Conservation (phyloP, 164 flowering plant species). For the Pachysandra terminalis region DNA sequence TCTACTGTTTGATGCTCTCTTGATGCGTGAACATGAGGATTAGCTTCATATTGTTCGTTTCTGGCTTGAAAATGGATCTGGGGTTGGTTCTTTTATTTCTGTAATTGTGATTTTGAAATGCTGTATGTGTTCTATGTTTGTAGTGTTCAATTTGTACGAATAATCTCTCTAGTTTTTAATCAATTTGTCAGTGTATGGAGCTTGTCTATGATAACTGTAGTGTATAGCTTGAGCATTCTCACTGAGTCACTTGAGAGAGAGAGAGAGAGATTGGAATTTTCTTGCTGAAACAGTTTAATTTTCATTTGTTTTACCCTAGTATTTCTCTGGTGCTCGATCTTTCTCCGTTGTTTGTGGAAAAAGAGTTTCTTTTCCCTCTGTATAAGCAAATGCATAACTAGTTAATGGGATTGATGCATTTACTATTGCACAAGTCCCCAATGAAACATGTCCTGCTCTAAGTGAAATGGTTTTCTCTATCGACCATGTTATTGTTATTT, state of each 20-base stretch:
- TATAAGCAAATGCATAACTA: conserved; percentile 2
- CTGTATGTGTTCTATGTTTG: background rate
- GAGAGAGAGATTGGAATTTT: background rate
- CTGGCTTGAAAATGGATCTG: background rate
- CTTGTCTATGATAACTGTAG: background rate
- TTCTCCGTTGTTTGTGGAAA: background rate
- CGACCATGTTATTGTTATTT: background rate
- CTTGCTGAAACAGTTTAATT: background rate
- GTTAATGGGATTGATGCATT: no score
- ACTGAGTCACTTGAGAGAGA: background rate
- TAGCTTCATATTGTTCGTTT: background rate
- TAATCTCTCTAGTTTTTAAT: background rate
- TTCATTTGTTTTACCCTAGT: background rate
- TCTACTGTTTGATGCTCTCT: conserved; percentile 7
- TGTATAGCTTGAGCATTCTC: conserved; percentile 4
- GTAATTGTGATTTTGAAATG: conserved; percentile 2
- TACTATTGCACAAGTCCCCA: no score
- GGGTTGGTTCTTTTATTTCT: background rate
- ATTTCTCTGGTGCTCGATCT: no score
- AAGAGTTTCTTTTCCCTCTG: background rate
- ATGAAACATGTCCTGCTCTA: no score
- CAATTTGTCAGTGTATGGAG: background rate
- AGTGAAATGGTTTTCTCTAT: background rate
- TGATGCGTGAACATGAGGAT: conserved; percentile 4
- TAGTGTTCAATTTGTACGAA: background rate